Percentiles rank a stretch among this genome's conserved stretches.
These are phyloP conservation scores for Gelatoporia subvermispora DNA, from an alignment of 768 basidiomycete species.

Conservation along the genomic window DNA sequence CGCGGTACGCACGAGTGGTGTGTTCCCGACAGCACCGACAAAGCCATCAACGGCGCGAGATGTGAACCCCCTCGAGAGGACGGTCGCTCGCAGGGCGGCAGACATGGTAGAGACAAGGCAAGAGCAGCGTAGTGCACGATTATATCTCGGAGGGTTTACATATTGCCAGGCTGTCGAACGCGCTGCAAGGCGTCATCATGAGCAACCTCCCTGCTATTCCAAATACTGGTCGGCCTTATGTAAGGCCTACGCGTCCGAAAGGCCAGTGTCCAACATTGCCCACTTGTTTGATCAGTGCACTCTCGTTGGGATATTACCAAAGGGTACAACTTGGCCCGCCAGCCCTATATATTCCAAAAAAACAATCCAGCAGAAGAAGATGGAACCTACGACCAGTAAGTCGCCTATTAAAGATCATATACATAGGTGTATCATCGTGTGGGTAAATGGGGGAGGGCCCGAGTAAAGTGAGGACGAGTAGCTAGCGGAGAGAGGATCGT, in stretches of 20 bases:
- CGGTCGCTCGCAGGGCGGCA: conserved; percentile 11
- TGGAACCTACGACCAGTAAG: no score
- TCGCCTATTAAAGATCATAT: conserved; percentile 22
- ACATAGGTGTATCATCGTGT: conserved; percentile 25
- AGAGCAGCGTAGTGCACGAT: neutral
- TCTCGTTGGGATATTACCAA: neutral
- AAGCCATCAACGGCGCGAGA: conserved; percentile 63
- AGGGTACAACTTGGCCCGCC: neutral
- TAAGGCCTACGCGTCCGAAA: neutral
- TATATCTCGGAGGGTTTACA: no score
- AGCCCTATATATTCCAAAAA: neutral
- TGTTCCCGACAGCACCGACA: conserved; percentile 86
- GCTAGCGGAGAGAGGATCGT: conserved; percentile 11
- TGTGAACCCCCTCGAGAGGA: conserved; percentile 24
- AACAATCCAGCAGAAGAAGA: neutral
- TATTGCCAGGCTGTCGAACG: neutral
- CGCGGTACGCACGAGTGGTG: conserved; percentile 63
- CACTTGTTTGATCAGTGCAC: neutral
- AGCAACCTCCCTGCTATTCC: conserved; percentile 9
- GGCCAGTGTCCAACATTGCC: no score
- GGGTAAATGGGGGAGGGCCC: conserved; percentile 15
- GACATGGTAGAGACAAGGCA: conserved; percentile 15
- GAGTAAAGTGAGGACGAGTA: conserved; percentile 13
- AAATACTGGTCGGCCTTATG: neutral
- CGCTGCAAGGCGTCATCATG: conserved; percentile 21